phyloP scores from a whole-genome alignment of 768 basidiomycete genomes.

The Clitopilus hobsonii region DNA sequence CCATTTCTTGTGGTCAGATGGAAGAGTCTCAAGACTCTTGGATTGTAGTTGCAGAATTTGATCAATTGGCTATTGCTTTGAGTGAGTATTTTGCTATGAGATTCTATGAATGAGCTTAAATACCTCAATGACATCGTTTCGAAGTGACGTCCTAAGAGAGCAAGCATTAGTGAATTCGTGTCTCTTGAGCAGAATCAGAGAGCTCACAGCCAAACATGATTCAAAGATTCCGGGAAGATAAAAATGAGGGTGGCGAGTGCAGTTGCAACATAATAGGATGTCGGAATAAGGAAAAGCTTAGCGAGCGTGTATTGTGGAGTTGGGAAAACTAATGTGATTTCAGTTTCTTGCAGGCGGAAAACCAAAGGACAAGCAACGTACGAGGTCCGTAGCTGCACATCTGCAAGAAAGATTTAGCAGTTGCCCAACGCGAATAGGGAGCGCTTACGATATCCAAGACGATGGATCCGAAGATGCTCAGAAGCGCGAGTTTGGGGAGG shows the following conservation, averaged over 20 bases:
- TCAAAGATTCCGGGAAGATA: conserved; percentile 40
- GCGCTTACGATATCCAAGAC: conserved; percentile 33
- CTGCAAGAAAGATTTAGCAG: conserved; percentile 12
- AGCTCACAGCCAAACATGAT: conserved; percentile 35
- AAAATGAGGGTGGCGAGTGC: conserved; percentile 31
- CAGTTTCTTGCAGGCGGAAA: neutral
- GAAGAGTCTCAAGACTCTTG: conserved; percentile 23
- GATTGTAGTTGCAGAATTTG: conserved; percentile 28
- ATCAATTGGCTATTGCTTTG: conserved; percentile 22
- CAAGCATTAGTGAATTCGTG: neutral
- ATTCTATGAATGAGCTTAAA: conserved; percentile 8
- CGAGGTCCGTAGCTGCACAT: conserved; percentile 33
- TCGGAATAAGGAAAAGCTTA: conserved; percentile 34
- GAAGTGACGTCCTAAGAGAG: conserved; percentile 21
- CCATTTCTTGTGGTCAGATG: conserved; percentile 32
- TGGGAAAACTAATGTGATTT: conserved; percentile 30
- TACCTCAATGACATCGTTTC: conserved; percentile 24
- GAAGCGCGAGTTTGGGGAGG: conserved; percentile 32
- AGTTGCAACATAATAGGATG: conserved; percentile 34
- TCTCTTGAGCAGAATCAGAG: neutral
- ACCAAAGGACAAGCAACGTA: conserved; percentile 13
- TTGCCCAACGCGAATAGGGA: neutral
- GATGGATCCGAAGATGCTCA: conserved; percentile 40
- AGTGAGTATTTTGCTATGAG: neutral
- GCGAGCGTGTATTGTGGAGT: conserved; percentile 34